Evolutionary conservation across 129 eudicot genomes (phyloP), one percentile per base, ranked within the genome.

Genomic region (Sambucus nigra): DNA sequence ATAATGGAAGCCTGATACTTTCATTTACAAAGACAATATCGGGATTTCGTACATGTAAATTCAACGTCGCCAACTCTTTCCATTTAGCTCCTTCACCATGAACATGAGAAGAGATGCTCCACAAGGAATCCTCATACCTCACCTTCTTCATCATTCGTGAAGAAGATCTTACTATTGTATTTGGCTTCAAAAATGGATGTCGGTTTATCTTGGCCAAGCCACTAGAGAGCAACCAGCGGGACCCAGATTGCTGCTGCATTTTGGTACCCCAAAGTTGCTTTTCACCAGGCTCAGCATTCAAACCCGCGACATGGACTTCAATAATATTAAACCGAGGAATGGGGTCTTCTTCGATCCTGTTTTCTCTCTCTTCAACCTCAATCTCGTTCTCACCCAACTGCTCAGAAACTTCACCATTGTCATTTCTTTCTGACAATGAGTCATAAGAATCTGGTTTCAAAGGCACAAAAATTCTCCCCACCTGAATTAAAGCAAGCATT

Each of bases 171-270:
- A 66, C 50, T 24, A 72, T 59, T 1, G 79, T 67, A 44, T 53
- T 74, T 59, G 89, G 74, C 47, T 55, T 68, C 17, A 63, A 54
- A 54, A 69, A 25, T 0, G 39, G 48, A 21, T 18, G 45, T 19
- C 35, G 60, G 59, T 68, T 59, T 13, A 44, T 53, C 49, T 54
- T 77, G 29, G 66, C 79, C 83, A 80, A 63, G 26, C 86, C 86
- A 69, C 75, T 80, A 18, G 88, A 78, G 61, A 71, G 58, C 82
- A 85, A 69, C 95, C 89, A 77, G 22, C 86, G 78, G 5, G 67
- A 65, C 32, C 89, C 95, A 20, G 83, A 77, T 25, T 80, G 79
- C 46, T 63, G 69, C 10, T 59, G 69, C 16, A 44, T 65, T 51
- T 20, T 45, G 22, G 60, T 25, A 1, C 64, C 47, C 72, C 75